Conservation (phyloP, 805 yeast genomes). For the Saturnispora kantuleensis region DNA sequence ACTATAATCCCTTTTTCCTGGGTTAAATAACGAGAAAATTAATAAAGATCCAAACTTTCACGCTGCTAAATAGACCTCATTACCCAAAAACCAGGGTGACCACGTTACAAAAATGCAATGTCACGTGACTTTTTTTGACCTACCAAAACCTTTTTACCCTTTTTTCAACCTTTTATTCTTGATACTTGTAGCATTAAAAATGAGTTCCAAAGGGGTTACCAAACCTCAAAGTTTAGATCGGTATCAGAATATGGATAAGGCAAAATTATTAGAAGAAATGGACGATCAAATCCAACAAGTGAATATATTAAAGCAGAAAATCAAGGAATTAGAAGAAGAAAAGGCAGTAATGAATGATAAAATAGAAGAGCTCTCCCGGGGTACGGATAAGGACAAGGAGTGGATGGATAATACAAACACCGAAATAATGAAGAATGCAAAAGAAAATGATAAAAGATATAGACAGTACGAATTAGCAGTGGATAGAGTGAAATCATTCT, state of each 20-base stretch:
- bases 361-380: not conserved
- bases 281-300: slow-evolving; percentile 37
- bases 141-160: too few species aligned
- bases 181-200: not conserved
- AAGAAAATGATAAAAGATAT: slow-evolving; percentile 29
- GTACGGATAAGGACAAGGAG: slow-evolving; percentile 3
- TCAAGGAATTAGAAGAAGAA: slow-evolving; percentile 16
- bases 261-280: slow-evolving; percentile 29
- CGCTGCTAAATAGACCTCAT: too few species aligned
- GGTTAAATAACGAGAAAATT: too few species aligned
- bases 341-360: not conserved
- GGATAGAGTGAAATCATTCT: slow-evolving; percentile 56
- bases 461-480: slow-evolving; percentile 62
- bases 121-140: too few species aligned
- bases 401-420: slow-evolving; percentile 20
- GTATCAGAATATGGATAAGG: slow-evolving; percentile 24
- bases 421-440: slow-evolving; percentile 16
- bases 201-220: too few species aligned
- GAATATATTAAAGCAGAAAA: slow-evolving; percentile 27
- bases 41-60: too few species aligned
- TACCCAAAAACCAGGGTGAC: too few species aligned
- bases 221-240: not conserved
- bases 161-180: not conserved
- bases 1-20: too few species aligned
- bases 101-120: too few species aligned